Base-by-base conservation (phyloP, 129 eudicot genomes). In the Saussurea involucrata region DNA sequence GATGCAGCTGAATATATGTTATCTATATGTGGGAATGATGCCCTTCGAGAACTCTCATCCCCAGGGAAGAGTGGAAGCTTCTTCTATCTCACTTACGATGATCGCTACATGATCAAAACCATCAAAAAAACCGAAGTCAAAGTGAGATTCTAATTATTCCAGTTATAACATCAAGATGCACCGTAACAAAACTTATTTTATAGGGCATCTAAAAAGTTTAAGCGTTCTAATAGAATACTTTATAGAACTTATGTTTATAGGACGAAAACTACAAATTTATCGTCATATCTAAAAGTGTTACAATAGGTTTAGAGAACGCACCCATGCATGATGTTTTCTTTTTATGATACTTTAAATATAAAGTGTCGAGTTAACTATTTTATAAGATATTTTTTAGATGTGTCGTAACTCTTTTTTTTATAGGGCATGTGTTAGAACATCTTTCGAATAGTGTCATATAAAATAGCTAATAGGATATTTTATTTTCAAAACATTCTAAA, bases 1-100 rank as follows among this genome's bases (percentile, higher is more conserved):
- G 96, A 90, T 78, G 86, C 96, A 65, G 96, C 96, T 32, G 96
- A 90, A 71, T 90, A 90, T 77, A 90, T 90, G 96, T 36, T 90
- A 24, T 90, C 96, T 0, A 85, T 90, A 5, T 90, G 96, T 66
- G 96, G 96, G 28, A 80, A 82, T 28, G 89, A 89, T 17, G 96
- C 96, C 27, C 87, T 90, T 13, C 74, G 96, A 12, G 96, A 90
- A 66, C 92, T 90, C 58, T 90, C 90, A 3, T 90, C 96, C 20
- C 96, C 96, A 0, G 96, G 96, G 29, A 89, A 90, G 64, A 87
- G 92, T 69, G 96, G 96, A 63, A 90, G 96, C 80, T 90, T 90
- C 75, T 90, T 90, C 49, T 90, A 90, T 83, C 74, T 90, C 28
- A 90, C 90, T 21, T 74, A 82, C 68, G 96, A 90, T 66, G 96